Base-by-base conservation (phyloP, 1,139 yeast species). In the Taphrina communis region DNA sequence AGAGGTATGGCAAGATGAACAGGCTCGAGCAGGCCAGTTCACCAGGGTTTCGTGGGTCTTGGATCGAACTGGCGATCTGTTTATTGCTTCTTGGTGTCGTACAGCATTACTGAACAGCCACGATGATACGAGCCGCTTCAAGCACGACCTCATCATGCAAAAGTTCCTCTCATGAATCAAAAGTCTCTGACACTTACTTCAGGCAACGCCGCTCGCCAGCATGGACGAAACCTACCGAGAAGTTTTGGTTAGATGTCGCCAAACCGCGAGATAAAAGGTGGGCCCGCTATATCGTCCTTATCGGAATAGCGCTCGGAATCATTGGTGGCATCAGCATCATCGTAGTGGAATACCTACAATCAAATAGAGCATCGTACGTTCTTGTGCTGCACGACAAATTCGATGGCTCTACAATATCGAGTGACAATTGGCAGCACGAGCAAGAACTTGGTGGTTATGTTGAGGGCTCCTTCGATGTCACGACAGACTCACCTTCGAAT, bases 371-470 rank as follows among this genome's bases (percentile, higher is more conserved):
- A 57, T 38, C 36, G 6, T 65, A 65, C 36, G 31, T 48, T 14
- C 57, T 55, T 14, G 44, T 65, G 12, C 17, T 65, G 63, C 50
- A 48, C 31, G 68, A 56, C 19, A 59, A 56, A 46, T 50, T 56
- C 14, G 35, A 25, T n/a, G 12, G 31, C 11, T 59, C 62, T 6
- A 68, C 44, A 1, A 17, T 69, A 12, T 58, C 58, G 31, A n/a
- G 41, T 7, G 25, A 35, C n/a, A 41, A 65, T n/a, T 71, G 72
- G 72, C 31, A 38, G 11, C 69, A 53, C 41, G 72, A 71, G 35
- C 59, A 51, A 44, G 69, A 71, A 52, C 46, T 70, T 21, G 72
- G 71, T 8, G 72, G 73, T 2, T 71, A 68, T 38, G 71, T 70
- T 31, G 71, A 69, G 42, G 72, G 72, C 31, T 66, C 67, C 41